Base-by-base conservation (phyloP, 1,284 basidiomycete genomes). In the Tremellales sp. region DNA sequence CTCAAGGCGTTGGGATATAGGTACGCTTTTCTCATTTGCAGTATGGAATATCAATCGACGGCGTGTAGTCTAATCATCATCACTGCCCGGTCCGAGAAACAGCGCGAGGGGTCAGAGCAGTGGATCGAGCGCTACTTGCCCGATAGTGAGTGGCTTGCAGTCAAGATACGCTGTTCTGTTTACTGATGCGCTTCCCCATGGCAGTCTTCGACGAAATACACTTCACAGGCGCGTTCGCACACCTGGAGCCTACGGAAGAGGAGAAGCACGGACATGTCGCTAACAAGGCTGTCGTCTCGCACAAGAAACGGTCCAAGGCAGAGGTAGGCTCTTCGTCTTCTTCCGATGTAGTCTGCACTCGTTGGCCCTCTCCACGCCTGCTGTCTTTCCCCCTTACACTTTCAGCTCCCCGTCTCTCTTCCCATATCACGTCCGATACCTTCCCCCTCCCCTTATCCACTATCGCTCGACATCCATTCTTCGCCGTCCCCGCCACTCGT, bases 61-160 rank as follows among this genome's bases (percentile, higher is more conserved):
- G 18, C n/a, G 40, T 12, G 13, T 32, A 66, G 64, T 35, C 50
- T 73, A 32, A 64, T 87, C 49, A 80, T 90, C 51, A 80, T 90
- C 42, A 90, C 87, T 4, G 86, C 87, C 27, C 76, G 87, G 53
- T 76, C 77, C 28, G 75, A 78, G 47, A 75, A 78, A 31, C 74
- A 80, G 49, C 76, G 80, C 24, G 78, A 81, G 43, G 74, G 78
- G 31, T 86, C 81, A 42, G 81, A 81, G 75, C 70, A 74, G 36
- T 89, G 86, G 86, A 68, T 84, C 6, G 75, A 81, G 33, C 72
- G 76, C 47, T 76, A 85, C 65, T 81, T 84, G 58, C 82, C 83
- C 28, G 83, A 82, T 75, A 52, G 71, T 71, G 43, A 48, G 69
- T 61, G 3, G 24, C 13, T 22, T 6, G 3, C 14, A 19, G 34